Evolutionary conservation across 2,329 filamentous ascomycete genomes (phyloP).

Genomic region (Fusarium sp.): DNA sequence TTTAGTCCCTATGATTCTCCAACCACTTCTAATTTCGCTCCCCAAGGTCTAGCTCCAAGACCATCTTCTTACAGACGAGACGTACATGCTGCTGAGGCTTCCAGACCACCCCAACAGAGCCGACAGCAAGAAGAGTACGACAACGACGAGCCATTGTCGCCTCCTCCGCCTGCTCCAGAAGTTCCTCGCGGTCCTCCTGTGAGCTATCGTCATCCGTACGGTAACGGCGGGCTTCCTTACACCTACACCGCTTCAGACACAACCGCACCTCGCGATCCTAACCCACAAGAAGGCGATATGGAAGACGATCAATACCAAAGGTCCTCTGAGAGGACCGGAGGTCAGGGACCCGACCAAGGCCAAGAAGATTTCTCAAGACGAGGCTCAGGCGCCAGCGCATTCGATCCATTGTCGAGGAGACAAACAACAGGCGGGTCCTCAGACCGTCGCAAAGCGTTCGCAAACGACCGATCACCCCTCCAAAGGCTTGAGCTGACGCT

Average conservation of each 20-base stretch:
- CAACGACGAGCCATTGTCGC: slow-evolving; percentile 49
- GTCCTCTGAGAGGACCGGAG: slow-evolving; percentile 30
- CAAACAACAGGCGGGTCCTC: slow-evolving; percentile 52
- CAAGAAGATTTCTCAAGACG: slow-evolving; percentile 37
- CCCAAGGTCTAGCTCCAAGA: slow-evolving; percentile 65
- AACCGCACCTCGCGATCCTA: slow-evolving; percentile 13
- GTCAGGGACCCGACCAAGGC: slow-evolving; percentile 29
- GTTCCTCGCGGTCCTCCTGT: slow-evolving; percentile 67
- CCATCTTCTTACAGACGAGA: slow-evolving; percentile 66
- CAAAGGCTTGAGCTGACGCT: slow-evolving; percentile 93
- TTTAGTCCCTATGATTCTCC: slow-evolving; percentile 67
- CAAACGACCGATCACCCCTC: slow-evolving; percentile 86
- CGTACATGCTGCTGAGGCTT: slow-evolving; percentile 51
- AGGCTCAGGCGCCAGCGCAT: slow-evolving; percentile 32
- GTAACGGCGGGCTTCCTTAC: slow-evolving; percentile 41
- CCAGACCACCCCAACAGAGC: slow-evolving; percentile 54
- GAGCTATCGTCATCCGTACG: slow-evolving; percentile 63
- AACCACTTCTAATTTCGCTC: slow-evolving; percentile 59
- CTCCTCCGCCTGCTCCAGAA: slow-evolving; percentile 66
- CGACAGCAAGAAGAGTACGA: slow-evolving; percentile 50
- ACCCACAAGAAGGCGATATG: slow-evolving; percentile 39
- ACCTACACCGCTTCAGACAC: slow-evolving; percentile 29
- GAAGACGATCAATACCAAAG: slow-evolving; percentile 41
- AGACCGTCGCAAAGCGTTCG: slow-evolving; percentile 68
- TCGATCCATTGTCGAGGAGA: slow-evolving; percentile 47